These are phyloP conservation scores for Cruciata laevipes DNA, from an alignment of 257 asterid genomes.

Conservation along the genomic window DNA sequence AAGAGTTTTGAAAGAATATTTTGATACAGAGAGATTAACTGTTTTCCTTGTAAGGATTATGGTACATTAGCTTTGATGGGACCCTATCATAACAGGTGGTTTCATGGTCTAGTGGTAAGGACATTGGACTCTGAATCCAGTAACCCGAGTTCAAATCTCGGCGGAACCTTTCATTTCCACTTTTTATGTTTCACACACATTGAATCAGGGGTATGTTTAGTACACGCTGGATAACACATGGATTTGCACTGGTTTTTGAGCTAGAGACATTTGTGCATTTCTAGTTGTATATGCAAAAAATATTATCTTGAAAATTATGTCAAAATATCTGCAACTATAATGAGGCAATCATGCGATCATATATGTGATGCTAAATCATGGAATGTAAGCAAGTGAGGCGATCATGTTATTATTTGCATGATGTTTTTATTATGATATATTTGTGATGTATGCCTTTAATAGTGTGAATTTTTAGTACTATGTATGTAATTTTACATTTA, in stretches of 20 bases:
- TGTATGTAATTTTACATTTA: not conserved
- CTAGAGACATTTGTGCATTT: not conserved
- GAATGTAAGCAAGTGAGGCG: too few species aligned
- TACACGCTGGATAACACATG: not conserved
- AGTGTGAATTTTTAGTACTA: not conserved
- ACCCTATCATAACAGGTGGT: not conserved
- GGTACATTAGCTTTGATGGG: not conserved
- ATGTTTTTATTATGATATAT: not conserved
- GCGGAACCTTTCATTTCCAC: slow-evolving; percentile 1
- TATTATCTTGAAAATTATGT: not conserved
- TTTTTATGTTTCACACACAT: not conserved
- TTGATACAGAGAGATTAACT: not conserved
- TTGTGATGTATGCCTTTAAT: not conserved
- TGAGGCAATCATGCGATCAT: not conserved
- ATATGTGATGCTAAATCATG: not conserved
- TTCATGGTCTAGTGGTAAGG: slow-evolving; percentile 14
- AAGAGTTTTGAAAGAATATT: too few species aligned
- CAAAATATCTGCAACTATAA: not conserved
- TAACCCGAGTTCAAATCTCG: slow-evolving; percentile 4
- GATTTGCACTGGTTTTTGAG: not conserved
- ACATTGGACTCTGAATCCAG: slow-evolving; percentile 10
- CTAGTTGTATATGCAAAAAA: not conserved
- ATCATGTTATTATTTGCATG: too few species aligned
- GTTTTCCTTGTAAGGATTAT: not conserved
- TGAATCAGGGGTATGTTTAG: not conserved